Percentiles rank a stretch among this genome's conserved stretches.
These are phyloP conservation scores for Colletotrichum zoysiae DNA, from an alignment of 2,329 filamentous ascomycete genomes.

Conservation along the genomic window DNA sequence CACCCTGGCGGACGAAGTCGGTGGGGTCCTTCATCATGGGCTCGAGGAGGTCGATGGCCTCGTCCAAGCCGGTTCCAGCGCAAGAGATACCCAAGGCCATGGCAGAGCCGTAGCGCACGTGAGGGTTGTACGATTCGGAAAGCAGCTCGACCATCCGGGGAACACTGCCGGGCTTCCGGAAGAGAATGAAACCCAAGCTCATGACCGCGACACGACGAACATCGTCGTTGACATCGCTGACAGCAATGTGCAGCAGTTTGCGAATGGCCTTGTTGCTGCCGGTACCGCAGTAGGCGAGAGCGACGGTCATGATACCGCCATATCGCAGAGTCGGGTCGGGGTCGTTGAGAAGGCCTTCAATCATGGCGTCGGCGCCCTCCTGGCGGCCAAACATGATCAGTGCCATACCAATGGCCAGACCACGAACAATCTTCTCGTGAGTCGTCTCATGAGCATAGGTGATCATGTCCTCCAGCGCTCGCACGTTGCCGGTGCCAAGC, in stretches of 20 bases:
- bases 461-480: constrained; percentile 95
- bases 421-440: constrained; percentile 98
- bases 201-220: constrained; percentile 96
- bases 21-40: constrained; percentile 99
- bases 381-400: constrained; percentile 98
- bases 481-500: constrained; percentile 96
- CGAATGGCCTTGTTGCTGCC: constrained; percentile 99
- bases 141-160: constrained; percentile 99
- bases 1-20: constrained; percentile 97
- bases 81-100: constrained; percentile 99
- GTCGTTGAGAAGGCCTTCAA: constrained; percentile 92
- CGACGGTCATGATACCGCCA: constrained; percentile 98
- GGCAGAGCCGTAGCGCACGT: constrained; percentile 96
- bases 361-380: constrained; percentile 93
- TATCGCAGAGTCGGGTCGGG: constrained; percentile 94
- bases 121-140: constrained; percentile 98
- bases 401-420: constrained; percentile 95
- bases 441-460: constrained; percentile 97
- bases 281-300: constrained; percentile 95
- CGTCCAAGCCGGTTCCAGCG: constrained; percentile 93
- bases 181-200: constrained; percentile 97
- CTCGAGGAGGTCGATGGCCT: constrained; percentile 95
- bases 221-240: constrained; percentile 98
- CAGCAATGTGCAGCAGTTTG: constrained; percentile 93
- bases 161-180: constrained; percentile 96